These are phyloP conservation scores for Melastoma malabathricum DNA, from an alignment of 345 rosid species.

Conservation along the genomic window DNA sequence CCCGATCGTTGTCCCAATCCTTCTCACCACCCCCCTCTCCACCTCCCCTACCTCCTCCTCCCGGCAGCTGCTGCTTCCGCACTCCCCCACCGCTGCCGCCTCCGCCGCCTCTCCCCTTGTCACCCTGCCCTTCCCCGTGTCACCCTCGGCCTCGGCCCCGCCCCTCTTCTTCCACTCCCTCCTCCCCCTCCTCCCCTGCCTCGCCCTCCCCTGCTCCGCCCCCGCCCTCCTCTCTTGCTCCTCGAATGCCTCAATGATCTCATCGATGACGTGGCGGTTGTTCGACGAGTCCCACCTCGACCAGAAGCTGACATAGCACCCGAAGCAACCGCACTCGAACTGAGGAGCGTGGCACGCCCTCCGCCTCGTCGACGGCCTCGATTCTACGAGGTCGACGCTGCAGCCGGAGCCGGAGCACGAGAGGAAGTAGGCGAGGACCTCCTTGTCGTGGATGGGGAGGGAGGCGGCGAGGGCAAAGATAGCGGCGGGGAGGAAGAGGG, in stretches of 20 bases:
- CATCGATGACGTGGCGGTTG: conserved; percentile 25
- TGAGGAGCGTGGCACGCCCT: conserved; percentile 9
- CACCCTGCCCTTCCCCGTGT: neutral
- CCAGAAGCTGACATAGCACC: conserved; percentile 34
- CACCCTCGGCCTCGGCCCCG: conserved; percentile 9
- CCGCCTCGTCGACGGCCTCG: neutral
- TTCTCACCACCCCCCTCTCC: conserved; percentile 5
- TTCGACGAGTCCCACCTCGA: conserved; percentile 30
- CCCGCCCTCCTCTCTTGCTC: conserved; percentile 8
- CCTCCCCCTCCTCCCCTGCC: conserved; percentile 1
- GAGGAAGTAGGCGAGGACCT: conserved; percentile 33
- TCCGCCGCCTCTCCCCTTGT: neutral
- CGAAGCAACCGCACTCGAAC: conserved; percentile 28
- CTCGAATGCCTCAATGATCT: conserved; percentile 30
- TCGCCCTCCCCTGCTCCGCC: conserved; percentile 6
- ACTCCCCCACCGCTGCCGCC: conserved; percentile 5
- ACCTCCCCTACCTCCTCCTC: neutral
- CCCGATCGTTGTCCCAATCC: conserved; percentile 16
- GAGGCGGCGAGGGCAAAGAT: conserved; percentile 19
- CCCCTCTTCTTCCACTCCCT: conserved; percentile 8
- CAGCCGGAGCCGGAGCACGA: conserved; percentile 12
- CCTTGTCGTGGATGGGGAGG: conserved; percentile 24
- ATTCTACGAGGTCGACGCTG: neutral
- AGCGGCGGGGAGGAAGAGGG: conserved; percentile 29
- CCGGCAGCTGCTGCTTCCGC: neutral